phyloP scores from a whole-genome alignment of 2,329 filamentous ascomycete species.

The Ascochyta clinopodiicola region DNA sequence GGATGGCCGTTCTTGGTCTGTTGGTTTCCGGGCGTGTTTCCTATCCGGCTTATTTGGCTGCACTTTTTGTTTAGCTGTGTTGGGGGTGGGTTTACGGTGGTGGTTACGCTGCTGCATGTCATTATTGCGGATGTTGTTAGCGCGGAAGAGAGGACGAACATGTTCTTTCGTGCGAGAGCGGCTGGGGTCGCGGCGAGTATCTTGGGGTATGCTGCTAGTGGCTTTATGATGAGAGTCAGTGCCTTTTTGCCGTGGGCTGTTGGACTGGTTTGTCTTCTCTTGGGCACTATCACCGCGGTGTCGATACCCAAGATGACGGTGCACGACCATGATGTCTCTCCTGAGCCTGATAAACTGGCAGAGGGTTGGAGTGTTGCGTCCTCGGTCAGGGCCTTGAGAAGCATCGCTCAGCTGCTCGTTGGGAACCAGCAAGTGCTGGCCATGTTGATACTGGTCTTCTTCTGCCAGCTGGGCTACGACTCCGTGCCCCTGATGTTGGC shows the following conservation, averaged over 20 bases:
- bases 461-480: constrained; percentile 28
- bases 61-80: constrained; percentile 24
- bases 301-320: constrained; percentile 18
- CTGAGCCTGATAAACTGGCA: background rate
- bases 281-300: constrained; percentile 11
- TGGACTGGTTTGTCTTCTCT: constrained; percentile 9
- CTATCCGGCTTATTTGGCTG: constrained; percentile 25
- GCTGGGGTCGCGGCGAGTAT: constrained; percentile 25
- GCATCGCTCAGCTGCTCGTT: constrained; percentile 2
- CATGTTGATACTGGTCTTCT: constrained; percentile 21
- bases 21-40: constrained; percentile 23
- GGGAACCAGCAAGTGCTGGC: constrained; percentile 17
- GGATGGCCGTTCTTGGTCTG: constrained; percentile 21
- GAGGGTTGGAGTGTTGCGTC: constrained; percentile 1
- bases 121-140: constrained; percentile 26
- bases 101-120: constrained; percentile 26
- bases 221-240: constrained; percentile 16
- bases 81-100: constrained; percentile 23
- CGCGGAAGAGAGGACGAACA: constrained; percentile 19
- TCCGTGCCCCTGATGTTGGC: constrained; percentile 24
- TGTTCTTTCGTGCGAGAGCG: constrained; percentile 25
- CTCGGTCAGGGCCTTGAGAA: background rate
- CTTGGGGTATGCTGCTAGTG: constrained; percentile 23
- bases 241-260: constrained; percentile 22
- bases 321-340: background rate